A percentile compares a stretch with the other conserved stretches of the same genome.
phyloP scores from a whole-genome alignment of 441 rosid species.

The Omphalea diandra region DNA sequence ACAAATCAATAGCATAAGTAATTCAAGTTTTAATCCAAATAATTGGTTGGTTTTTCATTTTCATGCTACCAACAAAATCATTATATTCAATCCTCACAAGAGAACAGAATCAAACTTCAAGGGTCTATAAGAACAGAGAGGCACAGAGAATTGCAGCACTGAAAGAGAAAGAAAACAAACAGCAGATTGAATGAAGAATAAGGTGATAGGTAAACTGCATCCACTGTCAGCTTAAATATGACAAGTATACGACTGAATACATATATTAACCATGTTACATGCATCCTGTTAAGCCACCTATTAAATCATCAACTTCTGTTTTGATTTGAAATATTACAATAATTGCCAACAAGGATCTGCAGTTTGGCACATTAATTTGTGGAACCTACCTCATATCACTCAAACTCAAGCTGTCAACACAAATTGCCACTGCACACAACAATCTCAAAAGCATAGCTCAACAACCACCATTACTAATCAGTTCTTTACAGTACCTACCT shows the following conservation, averaged over 20 bases:
- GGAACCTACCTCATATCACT: not conserved
- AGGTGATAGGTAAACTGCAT: not conserved
- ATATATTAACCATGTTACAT: not conserved
- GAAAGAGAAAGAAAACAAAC: not conserved
- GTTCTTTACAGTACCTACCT: conserved; percentile 45
- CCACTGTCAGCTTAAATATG: not conserved
- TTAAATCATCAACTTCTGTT: not conserved
- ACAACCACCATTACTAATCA: not conserved
- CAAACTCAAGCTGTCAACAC: not conserved
- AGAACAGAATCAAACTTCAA: not conserved
- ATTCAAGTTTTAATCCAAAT: not conserved
- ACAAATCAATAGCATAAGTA: no score
- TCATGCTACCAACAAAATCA: not conserved
- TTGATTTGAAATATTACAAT: not conserved
- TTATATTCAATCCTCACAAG: not conserved
- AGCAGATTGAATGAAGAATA: not conserved
- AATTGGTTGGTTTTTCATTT: not conserved
- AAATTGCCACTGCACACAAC: not conserved
- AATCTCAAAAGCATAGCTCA: not conserved
- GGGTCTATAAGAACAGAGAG: not conserved
- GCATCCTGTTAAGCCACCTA: not conserved
- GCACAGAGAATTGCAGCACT: not conserved
- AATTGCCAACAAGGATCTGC: not conserved
- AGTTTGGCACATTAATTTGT: not conserved
- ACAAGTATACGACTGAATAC: not conserved